Base-by-base conservation (phyloP, 495 filamentous ascomycete species). In the Neohortaea acidophila region DNA sequence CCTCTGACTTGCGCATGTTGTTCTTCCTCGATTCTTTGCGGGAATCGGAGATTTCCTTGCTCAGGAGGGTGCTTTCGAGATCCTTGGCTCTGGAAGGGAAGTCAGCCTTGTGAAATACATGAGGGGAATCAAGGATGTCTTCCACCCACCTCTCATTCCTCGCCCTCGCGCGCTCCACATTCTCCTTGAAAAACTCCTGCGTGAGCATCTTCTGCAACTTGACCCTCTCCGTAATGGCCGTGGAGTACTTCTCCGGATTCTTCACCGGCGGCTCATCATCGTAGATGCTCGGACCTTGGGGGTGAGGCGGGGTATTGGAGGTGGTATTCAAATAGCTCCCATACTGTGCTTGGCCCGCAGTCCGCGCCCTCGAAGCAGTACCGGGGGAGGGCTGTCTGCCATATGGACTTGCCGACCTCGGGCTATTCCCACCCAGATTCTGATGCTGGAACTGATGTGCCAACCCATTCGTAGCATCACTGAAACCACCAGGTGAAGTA, bases 381-480 rank as follows among this genome's bases (percentile, higher is more conserved):
- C 58, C 69, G 4, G 82, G 79, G 8, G 81, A 80, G 4, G 70
- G 68, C 30, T 82, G 70, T 23, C 82, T 75, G 49, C 63, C 66
- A 49, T 81, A 82, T 36, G 81, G 70, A 40, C 77, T 75, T 2
- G 61, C 62, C 47, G 66, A 59, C 19, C 82, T 70, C 37, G 63
- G 66, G 32, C 68, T 71, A 33, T 73, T 67, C 35, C 79, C 81
- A 6, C 47, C 59, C 3, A 96, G 72, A 56, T 96, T 92, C 67
- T 99, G 89, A 59, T 96, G 85, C 24, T 87, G 89, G 56, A 99
- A 86, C 56, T 99, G 89, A 53, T 92, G 83, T 47, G 83, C 84
- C 33, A 99, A 67, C 17, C 84, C 87, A 46, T 84, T 79, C 22
- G 75, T 75, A 15, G 66, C 73, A 45, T 80, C 77, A 37, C 67